phyloP scores from a whole-genome alignment of 179 eudicot genomes.

The Corrigiola litoralis region DNA sequence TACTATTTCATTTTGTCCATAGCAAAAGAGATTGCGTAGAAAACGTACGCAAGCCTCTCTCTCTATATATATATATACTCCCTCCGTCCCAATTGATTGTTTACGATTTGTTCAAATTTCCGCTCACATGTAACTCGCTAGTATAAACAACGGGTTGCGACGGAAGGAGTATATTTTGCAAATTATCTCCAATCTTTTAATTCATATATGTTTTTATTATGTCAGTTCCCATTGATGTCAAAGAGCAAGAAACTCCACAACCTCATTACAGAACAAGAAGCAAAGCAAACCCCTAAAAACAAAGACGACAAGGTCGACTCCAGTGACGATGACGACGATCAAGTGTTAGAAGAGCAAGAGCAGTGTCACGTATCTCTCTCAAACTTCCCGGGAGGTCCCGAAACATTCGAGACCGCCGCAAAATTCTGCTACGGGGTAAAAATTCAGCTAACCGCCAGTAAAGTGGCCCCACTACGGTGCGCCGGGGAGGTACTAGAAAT shows the following conservation, averaged over 20 bases:
- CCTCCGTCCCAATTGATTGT: background rate
- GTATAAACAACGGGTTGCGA: too few species aligned
- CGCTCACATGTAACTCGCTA: background rate
- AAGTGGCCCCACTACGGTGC: slow-evolving; percentile 75
- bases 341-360: slow-evolving; percentile 19
- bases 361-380: slow-evolving; percentile 44
- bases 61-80: too few species aligned
- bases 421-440: slow-evolving; percentile 95
- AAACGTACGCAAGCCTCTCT: too few species aligned
- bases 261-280: slow-evolving; percentile 66
- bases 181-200: background rate
- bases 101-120: background rate
- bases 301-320: background rate
- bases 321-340: slow-evolving; percentile 23
- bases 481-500: slow-evolving; percentile 74
- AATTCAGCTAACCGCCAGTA: slow-evolving; percentile 54
- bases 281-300: slow-evolving; percentile 14
- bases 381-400: slow-evolving; percentile 78
- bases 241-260: slow-evolving; percentile 78
- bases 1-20: too few species aligned
- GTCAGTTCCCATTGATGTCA: slow-evolving; percentile 87
- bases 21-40: too few species aligned
- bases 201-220: background rate
- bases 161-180: background rate
- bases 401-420: slow-evolving; percentile 75